Percentiles rank a stretch among this genome's conserved stretches.
Conservation (phyloP, 768 basidiomycete species). For the Amanita inopinata region DNA sequence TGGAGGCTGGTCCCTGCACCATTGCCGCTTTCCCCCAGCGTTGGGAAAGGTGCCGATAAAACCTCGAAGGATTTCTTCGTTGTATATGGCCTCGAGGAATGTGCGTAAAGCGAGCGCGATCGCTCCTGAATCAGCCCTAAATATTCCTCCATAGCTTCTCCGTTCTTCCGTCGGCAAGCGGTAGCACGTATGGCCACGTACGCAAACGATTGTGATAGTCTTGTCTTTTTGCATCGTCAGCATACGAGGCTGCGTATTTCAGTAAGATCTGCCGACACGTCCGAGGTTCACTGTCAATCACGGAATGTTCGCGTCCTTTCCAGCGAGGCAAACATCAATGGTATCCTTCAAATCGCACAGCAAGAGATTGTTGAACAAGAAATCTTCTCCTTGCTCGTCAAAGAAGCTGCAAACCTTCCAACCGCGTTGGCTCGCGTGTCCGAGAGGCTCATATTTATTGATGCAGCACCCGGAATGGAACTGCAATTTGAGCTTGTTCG, state of each 20-base stretch:
- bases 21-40: constrained; percentile 57
- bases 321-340: constrained; percentile 34
- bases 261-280: constrained; percentile 25
- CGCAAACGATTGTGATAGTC: constrained; percentile 28
- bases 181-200: constrained; percentile 57
- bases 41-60: constrained; percentile 70
- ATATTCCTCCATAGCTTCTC: constrained; percentile 38
- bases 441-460: constrained; percentile 67
- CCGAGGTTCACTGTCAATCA: constrained; percentile 23
- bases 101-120: constrained; percentile 31
- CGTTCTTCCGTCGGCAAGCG: constrained; percentile 54
- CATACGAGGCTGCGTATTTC: constrained; percentile 55
- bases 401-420: constrained; percentile 67
- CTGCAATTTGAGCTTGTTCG: constrained; percentile 67
- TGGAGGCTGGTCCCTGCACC: constrained; percentile 79
- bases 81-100: constrained; percentile 75
- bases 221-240: constrained; percentile 60
- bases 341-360: constrained; percentile 48
- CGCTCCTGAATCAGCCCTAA: not conserved
- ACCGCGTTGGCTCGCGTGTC: constrained; percentile 72
- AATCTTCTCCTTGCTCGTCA: constrained; percentile 64
- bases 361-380: constrained; percentile 73
- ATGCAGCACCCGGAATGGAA: constrained; percentile 62
- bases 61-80: constrained; percentile 76
- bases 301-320: constrained; percentile 26